These are phyloP conservation scores for Saccharomyces hybrid DNA, from an alignment of 1,139 yeast species.

Conservation along the genomic window DNA sequence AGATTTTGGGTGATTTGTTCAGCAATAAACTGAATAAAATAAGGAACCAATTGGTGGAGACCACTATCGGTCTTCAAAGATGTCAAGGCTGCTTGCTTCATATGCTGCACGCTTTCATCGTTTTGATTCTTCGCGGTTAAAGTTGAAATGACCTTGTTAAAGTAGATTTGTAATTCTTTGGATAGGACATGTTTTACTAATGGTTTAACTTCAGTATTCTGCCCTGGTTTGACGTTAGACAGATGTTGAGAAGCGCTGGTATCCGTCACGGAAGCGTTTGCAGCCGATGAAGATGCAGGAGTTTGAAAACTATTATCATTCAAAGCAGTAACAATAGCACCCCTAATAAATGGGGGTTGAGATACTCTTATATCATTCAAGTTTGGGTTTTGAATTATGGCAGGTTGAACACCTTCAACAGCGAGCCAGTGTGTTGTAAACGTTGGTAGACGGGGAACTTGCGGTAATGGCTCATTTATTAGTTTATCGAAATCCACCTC, in stretches of 20 bases:
- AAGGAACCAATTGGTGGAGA: constrained; percentile 91
- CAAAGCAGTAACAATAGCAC: constrained; percentile 52
- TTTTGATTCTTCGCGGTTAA: constrained; percentile 40
- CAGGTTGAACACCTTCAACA: constrained; percentile 97
- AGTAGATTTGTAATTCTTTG: constrained; percentile 86
- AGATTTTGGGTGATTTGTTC: constrained; percentile 90
- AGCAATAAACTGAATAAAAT: constrained; percentile 90
- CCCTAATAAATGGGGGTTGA: constrained; percentile 58
- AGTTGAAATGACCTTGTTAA: constrained; percentile 83
- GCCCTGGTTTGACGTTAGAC: constrained; percentile 37
- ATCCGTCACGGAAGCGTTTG: constrained; percentile 10
- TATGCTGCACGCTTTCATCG: constrained; percentile 43
- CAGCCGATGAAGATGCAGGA: constrained; percentile 18
- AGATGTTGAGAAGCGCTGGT: constrained; percentile 28
- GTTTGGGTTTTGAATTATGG: constrained; percentile 93
- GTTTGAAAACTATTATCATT: constrained; percentile 32
- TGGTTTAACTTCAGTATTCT: constrained; percentile 76
- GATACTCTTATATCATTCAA: constrained; percentile 62
- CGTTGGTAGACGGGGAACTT: constrained; percentile 85
- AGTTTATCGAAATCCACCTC: constrained; percentile 92
- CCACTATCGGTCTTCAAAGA: constrained; percentile 91
- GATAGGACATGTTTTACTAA: constrained; percentile 94
- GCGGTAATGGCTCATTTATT: constrained; percentile 90
- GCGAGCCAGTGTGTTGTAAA: constrained; percentile 99
- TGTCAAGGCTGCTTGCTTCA: constrained; percentile 72